Evolutionary conservation across 106 monocot genomes (phyloP).

Genomic region (Allium cepa): DNA sequence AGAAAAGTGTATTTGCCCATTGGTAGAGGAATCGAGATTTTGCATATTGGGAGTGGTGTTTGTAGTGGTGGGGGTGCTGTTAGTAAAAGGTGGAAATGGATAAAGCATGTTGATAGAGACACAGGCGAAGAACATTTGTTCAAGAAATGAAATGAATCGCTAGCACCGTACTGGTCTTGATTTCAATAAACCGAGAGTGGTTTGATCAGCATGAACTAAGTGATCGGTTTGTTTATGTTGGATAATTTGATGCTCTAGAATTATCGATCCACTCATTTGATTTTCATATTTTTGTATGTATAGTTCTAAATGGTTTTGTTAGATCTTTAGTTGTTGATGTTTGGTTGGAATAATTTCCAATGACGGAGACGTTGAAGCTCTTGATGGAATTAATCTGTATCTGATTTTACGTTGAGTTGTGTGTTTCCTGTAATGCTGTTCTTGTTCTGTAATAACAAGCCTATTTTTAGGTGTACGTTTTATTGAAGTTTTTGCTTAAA

Average conservation of each 20-base stretch:
- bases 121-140: conserved; percentile 81
- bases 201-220: too few species aligned
- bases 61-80: conserved; percentile 35
- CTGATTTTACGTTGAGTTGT: too few species aligned
- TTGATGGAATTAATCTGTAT: too few species aligned
- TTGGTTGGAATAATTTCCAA: too few species aligned
- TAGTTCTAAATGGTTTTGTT: neutral
- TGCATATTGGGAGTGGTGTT: conserved; percentile 76
- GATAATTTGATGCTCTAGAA: neutral
- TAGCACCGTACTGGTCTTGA: neutral
- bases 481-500: too few species aligned
- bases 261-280: neutral
- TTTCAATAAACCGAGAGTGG: neutral
- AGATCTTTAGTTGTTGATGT: neutral
- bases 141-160: conserved; percentile 25
- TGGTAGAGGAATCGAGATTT: conserved; percentile 63
- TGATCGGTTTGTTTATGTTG: too few species aligned
- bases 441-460: too few species aligned
- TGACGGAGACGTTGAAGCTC: too few species aligned
- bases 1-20: conserved; percentile 54
- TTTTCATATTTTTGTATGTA: neutral
- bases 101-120: conserved; percentile 45
- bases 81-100: conserved; percentile 32
- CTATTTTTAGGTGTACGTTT: too few species aligned
- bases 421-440: too few species aligned